Conservation (phyloP, 2,329 filamentous ascomycete genomes). For the Fusarium guadeloupense region DNA sequence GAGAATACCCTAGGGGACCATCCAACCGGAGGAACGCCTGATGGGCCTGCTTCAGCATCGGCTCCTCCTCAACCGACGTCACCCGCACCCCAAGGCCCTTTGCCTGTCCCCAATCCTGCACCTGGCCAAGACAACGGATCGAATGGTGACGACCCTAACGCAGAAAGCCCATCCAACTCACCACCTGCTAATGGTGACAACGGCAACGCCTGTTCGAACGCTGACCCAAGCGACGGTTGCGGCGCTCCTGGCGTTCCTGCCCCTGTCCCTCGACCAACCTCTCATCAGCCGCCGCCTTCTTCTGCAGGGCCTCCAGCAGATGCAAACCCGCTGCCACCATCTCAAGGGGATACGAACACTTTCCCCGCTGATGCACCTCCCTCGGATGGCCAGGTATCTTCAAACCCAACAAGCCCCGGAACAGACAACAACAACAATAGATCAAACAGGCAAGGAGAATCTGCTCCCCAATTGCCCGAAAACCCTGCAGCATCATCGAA, state of each 20-base stretch:
- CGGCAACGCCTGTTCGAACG: not conserved
- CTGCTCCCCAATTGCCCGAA: not conserved
- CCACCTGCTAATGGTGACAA: not conserved
- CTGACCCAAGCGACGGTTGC: not conserved
- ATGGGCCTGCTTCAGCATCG: no score
- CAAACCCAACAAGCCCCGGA: not conserved
- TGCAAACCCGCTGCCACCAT: not conserved
- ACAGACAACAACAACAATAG: not conserved
- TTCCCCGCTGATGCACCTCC: not conserved
- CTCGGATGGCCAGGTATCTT: not conserved
- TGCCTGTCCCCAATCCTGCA: not conserved
- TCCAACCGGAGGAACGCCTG: no score
- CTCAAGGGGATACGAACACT: not conserved
- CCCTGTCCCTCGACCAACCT: conserved; percentile 1
- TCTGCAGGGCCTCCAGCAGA: not conserved
- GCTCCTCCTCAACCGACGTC: not conserved
- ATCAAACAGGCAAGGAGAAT: not conserved
- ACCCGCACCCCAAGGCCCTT: not conserved
- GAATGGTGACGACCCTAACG: not conserved
- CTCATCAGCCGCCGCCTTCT: conserved; percentile 1
- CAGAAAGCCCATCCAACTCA: not conserved
- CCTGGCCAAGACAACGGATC: not conserved
- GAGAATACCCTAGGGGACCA: no score
- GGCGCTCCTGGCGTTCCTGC: not conserved
- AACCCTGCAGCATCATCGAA: conserved; percentile 4